These are phyloP conservation scores for Backusella westeae DNA, from an alignment of 192 early-diverging fungal genomes.

Conservation along the genomic window DNA sequence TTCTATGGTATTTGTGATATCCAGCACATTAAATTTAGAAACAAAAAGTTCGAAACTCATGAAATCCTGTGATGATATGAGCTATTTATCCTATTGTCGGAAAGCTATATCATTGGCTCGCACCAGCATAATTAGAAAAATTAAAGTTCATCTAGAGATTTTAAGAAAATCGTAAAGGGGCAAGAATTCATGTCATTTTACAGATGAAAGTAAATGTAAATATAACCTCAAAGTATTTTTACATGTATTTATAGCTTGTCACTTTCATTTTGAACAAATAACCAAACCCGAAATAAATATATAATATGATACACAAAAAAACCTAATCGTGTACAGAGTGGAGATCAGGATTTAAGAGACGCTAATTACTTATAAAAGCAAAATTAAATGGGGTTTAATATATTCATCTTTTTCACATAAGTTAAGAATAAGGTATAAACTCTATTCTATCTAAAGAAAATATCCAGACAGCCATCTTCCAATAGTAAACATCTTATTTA, in stretches of 20 bases:
- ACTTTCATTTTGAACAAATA: background rate
- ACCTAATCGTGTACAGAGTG: background rate
- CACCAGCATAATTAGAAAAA: background rate
- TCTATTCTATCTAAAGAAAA: background rate
- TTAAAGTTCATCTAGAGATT: background rate
- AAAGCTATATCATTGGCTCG: background rate
- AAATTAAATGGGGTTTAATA: background rate
- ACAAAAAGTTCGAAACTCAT: background rate
- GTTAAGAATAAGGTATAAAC: background rate
- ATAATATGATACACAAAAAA: background rate
- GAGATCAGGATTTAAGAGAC: background rate
- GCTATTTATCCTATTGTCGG: background rate
- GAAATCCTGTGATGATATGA: background rate
- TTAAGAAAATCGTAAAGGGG: background rate
- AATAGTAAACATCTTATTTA: background rate
- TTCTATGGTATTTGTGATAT: background rate
- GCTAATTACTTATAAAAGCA: background rate
- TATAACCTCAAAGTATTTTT: background rate
- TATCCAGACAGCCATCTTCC: background rate
- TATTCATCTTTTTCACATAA: background rate
- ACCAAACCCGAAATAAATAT: background rate
- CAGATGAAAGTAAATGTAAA: background rate
- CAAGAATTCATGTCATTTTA: background rate
- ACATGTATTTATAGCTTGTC: background rate
- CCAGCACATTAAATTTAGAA: background rate